Base-by-base conservation (phyloP, 129 eudicot genomes). In the Smallanthus sonchifolius region DNA sequence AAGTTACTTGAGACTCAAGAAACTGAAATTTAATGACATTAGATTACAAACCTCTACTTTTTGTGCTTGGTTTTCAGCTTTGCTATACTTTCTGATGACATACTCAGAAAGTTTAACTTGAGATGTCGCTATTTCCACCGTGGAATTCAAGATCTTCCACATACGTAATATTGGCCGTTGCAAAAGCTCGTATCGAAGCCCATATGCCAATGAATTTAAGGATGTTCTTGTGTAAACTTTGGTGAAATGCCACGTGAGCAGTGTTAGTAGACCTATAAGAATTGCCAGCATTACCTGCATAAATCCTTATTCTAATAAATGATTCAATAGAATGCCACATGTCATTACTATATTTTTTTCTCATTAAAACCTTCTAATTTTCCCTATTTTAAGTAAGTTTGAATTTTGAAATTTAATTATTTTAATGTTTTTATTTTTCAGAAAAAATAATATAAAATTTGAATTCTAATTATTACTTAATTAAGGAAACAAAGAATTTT, bases 181-280 rank as follows among this genome's bases (percentile, higher is more conserved):
- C 38, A 94, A 86, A 80, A 94, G 97, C 70, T 94, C 91, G 39
- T 81, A 86, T 3, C 98, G 85, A 47, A 94, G 98, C 40, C 91
- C 98, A 72, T 67, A 88, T 30, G 98, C 98, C 79, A 94, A 75
- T 54, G 86, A 76, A 45, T 88, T 80, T 38, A 94, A 72, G 16
- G 98, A 94, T 80, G 84, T 86, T 79, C 85, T 83, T 6, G 98
- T 94, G 80, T 94, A 90, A 17, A 86, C 97, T 82, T 87, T 83
- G 24, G 98, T 90, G 67, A 94, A 88, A 80, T 94, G 97, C 98
- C 98, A 94, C 9, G 98, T 88, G 65, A 94, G 86, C 69, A 94
- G 62, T 65, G 98, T 94, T 73, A 94, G 77, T 73, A 94, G 72
- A 56, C 98, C 98, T 74, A 94, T 90, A 81, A 94, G 76, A 79